Percentiles rank a stretch among this genome's conserved stretches.
Conservation (phyloP, 1,139 yeast genomes). For the Pichiaceae sp. region DNA sequence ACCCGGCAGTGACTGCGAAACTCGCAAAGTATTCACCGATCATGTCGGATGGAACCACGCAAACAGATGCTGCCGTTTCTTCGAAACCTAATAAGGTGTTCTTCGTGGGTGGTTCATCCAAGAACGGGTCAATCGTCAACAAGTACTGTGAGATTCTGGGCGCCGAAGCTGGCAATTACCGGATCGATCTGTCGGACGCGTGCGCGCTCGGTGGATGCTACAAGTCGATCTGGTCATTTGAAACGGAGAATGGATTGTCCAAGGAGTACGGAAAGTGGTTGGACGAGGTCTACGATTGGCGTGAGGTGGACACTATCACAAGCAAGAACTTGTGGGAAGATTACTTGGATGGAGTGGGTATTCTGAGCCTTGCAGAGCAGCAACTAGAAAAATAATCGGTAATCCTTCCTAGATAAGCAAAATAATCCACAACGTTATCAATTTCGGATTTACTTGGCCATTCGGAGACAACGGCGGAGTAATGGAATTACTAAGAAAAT, state of each 20-base stretch:
- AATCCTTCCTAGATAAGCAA: not conserved
- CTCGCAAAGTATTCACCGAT: constrained; percentile 14
- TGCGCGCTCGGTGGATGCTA: constrained; percentile 95
- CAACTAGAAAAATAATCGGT: not conserved
- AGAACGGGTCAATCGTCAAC: constrained; percentile 55
- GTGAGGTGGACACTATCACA: constrained; percentile 28
- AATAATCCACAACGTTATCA: not conserved
- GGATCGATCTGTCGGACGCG: constrained; percentile 76
- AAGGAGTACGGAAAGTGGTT: constrained; percentile 34
- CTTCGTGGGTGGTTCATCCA: constrained; percentile 85
- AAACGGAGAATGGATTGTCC: constrained; percentile 7
- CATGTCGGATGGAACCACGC: constrained; percentile 42
- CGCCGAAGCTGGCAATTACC: constrained; percentile 52
- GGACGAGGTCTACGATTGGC: constrained; percentile 31
- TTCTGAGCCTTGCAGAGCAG: constrained; percentile 40
- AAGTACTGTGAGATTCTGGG: constrained; percentile 70
- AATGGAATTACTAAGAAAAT: too few species aligned
- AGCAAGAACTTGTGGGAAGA: constrained; percentile 34
- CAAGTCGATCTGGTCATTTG: constrained; percentile 57
- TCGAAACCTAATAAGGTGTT: constrained; percentile 63
- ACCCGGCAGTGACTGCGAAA: constrained; percentile 29
- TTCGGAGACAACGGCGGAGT: too few species aligned
- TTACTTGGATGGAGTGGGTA: constrained; percentile 42
- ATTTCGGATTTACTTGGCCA: too few species aligned
- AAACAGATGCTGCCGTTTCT: constrained; percentile 33